Base-by-base conservation (phyloP, 169 alveolate species). In the Eimeria maxima region DNA sequence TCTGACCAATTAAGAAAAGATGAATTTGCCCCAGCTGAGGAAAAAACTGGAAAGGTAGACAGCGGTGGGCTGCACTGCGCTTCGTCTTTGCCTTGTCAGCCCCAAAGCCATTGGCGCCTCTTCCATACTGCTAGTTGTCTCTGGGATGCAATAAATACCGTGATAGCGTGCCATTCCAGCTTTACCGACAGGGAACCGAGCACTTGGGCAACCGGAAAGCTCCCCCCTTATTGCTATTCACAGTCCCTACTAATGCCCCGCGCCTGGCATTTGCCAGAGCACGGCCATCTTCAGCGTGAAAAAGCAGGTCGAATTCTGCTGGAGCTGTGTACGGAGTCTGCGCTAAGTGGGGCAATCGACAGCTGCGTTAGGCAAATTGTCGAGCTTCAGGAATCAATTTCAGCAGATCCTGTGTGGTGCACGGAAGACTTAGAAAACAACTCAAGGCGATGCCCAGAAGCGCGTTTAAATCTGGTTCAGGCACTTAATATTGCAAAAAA, bases 361-460 rank as follows among this genome's bases (percentile, higher is more conserved):
- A 87, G 81, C 47, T 87, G 93, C 65, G 93, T 87, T 33, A 57
- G 83, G 83, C 93, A 87, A 7, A 20, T 87, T 60, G 81, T 87
- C 50, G 93, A 87, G 0, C 22, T 87, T 10, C 65, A 87, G 81
- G 73, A 14, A 20, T 10, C 93, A 24, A 22, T 14, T 10, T 22
- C 45, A 3, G 65, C 50, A 4, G 93, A 47, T 16, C 4, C 18
- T 10, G 3, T 4, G 93, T 27, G 38, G 42, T 20, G 42, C 50
- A 60, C 44, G 33, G 55, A 55, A 22, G 20, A 20, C 2, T 33
- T 33, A 33, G 76, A 83, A 33, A 50, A n/a, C 33, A 27, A 44
- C 44, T n/a, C 67, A 4, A 27, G 88, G 27, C 45, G 5, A 20
- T 27, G 67, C 65, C 24, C 20, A 2, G 91, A 27, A 60, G 22